Conservation (phyloP, 257 asterid genomes). For the Petrea volubilis region DNA sequence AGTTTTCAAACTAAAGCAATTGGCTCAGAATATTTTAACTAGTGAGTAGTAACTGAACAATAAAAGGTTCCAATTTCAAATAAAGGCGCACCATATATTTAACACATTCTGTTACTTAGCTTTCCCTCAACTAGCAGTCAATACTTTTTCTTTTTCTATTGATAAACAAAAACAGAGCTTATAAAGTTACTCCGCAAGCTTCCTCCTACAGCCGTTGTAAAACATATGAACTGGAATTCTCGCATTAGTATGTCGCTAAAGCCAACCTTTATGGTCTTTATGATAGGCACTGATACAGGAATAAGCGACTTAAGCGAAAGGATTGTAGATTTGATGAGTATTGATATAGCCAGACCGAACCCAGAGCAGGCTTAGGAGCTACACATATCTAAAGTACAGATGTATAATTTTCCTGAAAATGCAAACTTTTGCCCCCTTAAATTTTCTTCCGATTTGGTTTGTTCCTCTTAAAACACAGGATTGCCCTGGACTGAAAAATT, state of each 20-base stretch:
- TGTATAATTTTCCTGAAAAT: neutral
- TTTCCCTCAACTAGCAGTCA: neutral
- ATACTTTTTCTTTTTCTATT: neutral
- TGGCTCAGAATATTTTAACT: neutral
- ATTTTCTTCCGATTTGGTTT: neutral
- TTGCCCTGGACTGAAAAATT: neutral
- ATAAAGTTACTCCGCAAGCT: neutral
- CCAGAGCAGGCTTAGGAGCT: neutral
- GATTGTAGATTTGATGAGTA: neutral
- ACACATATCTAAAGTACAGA: neutral
- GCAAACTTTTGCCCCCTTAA: neutral
- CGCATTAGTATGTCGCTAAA: too few relatives aligned
- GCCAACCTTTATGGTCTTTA: too few relatives aligned
- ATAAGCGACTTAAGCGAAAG: neutral
- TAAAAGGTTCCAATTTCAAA: neutral
- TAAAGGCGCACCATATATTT: neutral
- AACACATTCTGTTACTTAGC: neutral
- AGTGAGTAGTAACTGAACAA: neutral
- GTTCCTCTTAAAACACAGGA: neutral
- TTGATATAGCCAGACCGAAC: neutral
- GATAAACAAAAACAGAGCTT: neutral
- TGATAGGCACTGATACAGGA: neutral
- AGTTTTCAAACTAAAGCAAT: neutral
- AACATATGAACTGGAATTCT: too few relatives aligned
- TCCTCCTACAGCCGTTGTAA: neutral